Evolutionary conservation across 2,329 filamentous ascomycete genomes (phyloP), one percentile per base, ranked within the genome.

Genomic region (Ophiostoma triangulosporum): DNA sequence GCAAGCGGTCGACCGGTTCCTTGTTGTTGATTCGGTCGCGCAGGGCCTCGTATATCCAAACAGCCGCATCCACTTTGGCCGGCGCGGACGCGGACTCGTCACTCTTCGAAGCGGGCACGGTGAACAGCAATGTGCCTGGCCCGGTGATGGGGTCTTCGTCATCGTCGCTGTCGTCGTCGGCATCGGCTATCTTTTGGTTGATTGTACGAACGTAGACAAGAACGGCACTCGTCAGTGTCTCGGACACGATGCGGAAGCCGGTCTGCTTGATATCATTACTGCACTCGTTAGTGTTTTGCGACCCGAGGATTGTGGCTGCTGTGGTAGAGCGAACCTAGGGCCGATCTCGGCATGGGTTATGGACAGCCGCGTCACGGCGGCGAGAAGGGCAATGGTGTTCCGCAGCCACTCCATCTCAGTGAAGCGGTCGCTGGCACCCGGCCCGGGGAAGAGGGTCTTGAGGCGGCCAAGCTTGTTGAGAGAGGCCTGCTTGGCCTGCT

Each of bases 401-500:
- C 56, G 45, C 52, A 59, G 55, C 58, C 58, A 59, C 17, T 57
- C 54, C 48, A 58, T 53, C 12, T 59, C 58, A 15, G 51, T 50
- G 14, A 59, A 54, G 12, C 56, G 56, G 12, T 53, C 54, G 12
- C 32, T 48, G 1, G 52, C 54, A 1, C 40, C 55, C 6, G 52
- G 36, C 1, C 54, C 55, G 5, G 58, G 58, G 22, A 59, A 59
- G 29, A 58, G 20, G 5, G 27, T 31, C 38, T 54, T 57, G 50
- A 59, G 57, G 12, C 38, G 54, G 24, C 17, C 52, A 2, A 59
- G 43, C 36, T 55, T 57, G 51, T 24, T 52, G 5, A 8, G 11
- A 12, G 40, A 38, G 2, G 48, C 32, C 36, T 51, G 54, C 6
- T 56, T 54, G 31, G 40, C 45, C 1, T 35, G 48, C 12, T 54